Base-by-base conservation (phyloP, 1,284 basidiomycete species). In the Coniferiporia sulphurascens region DNA sequence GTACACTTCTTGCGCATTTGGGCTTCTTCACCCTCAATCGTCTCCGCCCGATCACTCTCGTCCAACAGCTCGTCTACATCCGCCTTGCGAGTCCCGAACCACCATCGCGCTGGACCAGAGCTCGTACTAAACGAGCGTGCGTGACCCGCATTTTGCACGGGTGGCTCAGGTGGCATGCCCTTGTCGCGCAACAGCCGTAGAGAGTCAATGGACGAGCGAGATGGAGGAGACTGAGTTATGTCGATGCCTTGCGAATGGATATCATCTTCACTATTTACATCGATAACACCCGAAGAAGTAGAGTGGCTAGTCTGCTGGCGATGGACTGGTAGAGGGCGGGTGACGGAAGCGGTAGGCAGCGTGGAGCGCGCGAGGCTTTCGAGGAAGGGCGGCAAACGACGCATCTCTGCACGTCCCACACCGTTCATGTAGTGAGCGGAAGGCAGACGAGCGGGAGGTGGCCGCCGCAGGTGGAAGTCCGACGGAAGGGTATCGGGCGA, bases 1-100 rank as follows among this genome's bases (percentile, higher is more conserved):
- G 64, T 63, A 90, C 91, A 93, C 72, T 89, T 90, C 64, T 81
- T 80, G 57, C 78, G 72, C n/a, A 88, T 77, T 32, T 78, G 74
- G 27, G 77, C 75, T 60, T 79, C 77, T 64, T 85, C 82, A 60
- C 82, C 78, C 56, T 80, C 74, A 2, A 77, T 71, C 1, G 78
- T 80, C 22, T 76, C 76, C 8, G 78, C 78, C 55, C 78, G 76
- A 70, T 90, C 87, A 52, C 84, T 81, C 46, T 86, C 81, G 45
- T 75, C 72, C 27, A 86, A 72, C 34, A 87, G 72, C 3, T 71
- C 64, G 58, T 83, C 76, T 34, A 77, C 73, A 59, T 74, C 70
- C 36, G 77, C 74, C 67, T 83, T 86, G 63, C 76, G 77, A 53
- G 62, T 73, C 64, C 82, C 83, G 80, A 82, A 88, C 78, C 78